A percentile compares a stretch with the other conserved stretches of the same genome.
These are phyloP conservation scores for Leccinum olivaceopallidum DNA, from an alignment of 768 basidiomycete species.

Conservation along the genomic window DNA sequence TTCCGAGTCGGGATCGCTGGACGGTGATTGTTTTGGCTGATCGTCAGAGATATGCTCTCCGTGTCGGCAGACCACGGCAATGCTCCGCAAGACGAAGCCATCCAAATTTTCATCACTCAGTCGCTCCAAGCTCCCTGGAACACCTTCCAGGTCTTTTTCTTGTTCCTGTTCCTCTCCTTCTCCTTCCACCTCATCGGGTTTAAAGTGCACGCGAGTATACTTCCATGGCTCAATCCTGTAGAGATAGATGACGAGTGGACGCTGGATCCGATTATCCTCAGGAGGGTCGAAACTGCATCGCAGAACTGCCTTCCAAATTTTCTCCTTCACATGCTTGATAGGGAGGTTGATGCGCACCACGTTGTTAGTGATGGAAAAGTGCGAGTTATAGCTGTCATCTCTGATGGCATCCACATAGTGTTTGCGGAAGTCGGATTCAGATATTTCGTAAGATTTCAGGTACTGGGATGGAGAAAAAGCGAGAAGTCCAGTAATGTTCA, in stretches of 20 bases:
- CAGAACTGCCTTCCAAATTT: constrained; percentile 24
- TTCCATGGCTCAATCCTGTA: constrained; percentile 12
- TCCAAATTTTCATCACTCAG: constrained; percentile 13
- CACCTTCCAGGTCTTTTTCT: background rate
- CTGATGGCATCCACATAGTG: constrained; percentile 19
- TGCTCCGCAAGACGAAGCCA: constrained; percentile 12
- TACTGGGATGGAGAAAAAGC: constrained; percentile 25
- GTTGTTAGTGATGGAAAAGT: constrained; percentile 23
- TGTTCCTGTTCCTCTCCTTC: background rate
- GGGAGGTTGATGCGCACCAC: constrained; percentile 23
- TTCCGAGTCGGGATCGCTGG: constrained; percentile 6
- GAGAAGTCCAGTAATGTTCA: constrained; percentile 24
- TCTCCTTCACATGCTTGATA: constrained; percentile 15
- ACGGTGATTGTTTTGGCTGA: background rate
- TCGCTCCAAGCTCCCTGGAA: constrained; percentile 24
- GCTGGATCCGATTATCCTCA: constrained; percentile 5
- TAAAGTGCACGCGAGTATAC: constrained; percentile 17
- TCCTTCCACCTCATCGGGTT: background rate
- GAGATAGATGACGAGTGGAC: constrained; percentile 28
- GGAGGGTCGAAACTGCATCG: constrained; percentile 26
- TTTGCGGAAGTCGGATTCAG: constrained; percentile 19
- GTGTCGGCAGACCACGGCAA: constrained; percentile 12
- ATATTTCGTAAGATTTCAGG: constrained; percentile 23
- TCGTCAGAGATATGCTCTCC: background rate
- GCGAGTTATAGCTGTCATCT: constrained; percentile 11